Conservation (phyloP, 208 protist genomes). For the Crithidia fasciculata region DNA sequence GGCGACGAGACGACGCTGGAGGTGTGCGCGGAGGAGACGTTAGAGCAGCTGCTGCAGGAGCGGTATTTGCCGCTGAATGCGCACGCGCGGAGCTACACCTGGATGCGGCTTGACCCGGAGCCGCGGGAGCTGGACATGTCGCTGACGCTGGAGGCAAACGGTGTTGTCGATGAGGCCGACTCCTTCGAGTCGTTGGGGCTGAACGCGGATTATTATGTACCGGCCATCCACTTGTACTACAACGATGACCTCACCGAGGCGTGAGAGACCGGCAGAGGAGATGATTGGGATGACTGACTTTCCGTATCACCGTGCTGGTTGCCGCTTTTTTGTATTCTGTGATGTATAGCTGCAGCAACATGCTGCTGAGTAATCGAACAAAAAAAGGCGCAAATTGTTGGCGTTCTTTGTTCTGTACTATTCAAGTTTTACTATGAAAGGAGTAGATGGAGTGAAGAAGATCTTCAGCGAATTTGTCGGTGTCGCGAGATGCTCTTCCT, state of each 20-base stretch:
- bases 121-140: slow-evolving; percentile 86
- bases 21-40: slow-evolving; percentile 93
- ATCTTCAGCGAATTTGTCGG: too few relatives aligned
- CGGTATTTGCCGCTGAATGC: slow-evolving; percentile 90
- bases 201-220: slow-evolving; percentile 92
- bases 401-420: too few relatives aligned
- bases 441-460: too few relatives aligned
- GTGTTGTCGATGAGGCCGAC: slow-evolving; percentile 89
- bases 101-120: slow-evolving; percentile 84
- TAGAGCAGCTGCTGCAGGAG: slow-evolving; percentile 90
- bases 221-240: slow-evolving; percentile 93
- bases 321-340: too few relatives aligned
- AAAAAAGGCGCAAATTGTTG: too few relatives aligned
- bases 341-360: too few relatives aligned
- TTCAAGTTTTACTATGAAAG: too few relatives aligned
- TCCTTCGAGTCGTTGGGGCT: slow-evolving; percentile 90
- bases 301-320: too few relatives aligned
- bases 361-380: too few relatives aligned
- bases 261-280: slow-evolving; percentile 12
- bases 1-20: slow-evolving; percentile 88
- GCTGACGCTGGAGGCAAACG: slow-evolving; percentile 91
- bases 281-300: too few relatives aligned
- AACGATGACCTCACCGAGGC: slow-evolving; percentile 94
- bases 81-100: slow-evolving; percentile 94
- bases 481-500: too few relatives aligned